Base-by-base conservation (phyloP, 352 stramenopile species). In the Phytophthora gonapodyides region DNA sequence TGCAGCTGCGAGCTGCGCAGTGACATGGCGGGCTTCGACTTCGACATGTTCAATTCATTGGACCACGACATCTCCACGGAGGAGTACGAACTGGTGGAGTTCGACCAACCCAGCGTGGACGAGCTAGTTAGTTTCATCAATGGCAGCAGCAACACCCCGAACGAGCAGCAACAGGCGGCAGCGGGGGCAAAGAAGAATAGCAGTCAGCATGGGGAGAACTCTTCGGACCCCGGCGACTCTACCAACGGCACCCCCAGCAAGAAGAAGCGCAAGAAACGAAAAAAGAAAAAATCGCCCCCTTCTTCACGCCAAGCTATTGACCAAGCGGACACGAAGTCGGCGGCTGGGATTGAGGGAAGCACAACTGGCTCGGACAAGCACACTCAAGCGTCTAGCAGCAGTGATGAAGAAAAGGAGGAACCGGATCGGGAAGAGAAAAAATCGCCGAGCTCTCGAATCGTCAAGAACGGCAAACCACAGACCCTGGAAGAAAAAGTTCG, bases 41-140 rank as follows among this genome's bases (percentile, higher is more conserved):
- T 92, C 41, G 81, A 87, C 47, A 79, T 92, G 77, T 89, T 92
- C 42, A 87, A 89, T 45, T 76, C 77, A 16, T 62, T 92, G 15
- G 84, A 91, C 49, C 82, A 91, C 50, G 84, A 93, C 51, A 60
- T 91, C 3, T 88, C 80, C 13, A 91, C 81, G 0, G 81, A 90
- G 19, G 82, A 93, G 47, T 91, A 90, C 48, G 80, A 91, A 49
- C 56, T 91, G 9, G 83, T 92, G 49, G 82, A 93, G 65, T 87
- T 91, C 55, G 84, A 93, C 41, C 84, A 93, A 57, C 84, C 84
- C 6, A 93, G 84, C 37, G 82, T 93, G 7, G 84, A 93, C 46
- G 84, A 93, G 46, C 71, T 93, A 55, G 76, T 93, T 60, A 82
- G 74, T 73, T 93, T 90, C 43, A 93, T 93, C 62, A 93, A 93